phyloP scores from a whole-genome alignment of 345 rosid species.

The Hibiscus syriacus region DNA sequence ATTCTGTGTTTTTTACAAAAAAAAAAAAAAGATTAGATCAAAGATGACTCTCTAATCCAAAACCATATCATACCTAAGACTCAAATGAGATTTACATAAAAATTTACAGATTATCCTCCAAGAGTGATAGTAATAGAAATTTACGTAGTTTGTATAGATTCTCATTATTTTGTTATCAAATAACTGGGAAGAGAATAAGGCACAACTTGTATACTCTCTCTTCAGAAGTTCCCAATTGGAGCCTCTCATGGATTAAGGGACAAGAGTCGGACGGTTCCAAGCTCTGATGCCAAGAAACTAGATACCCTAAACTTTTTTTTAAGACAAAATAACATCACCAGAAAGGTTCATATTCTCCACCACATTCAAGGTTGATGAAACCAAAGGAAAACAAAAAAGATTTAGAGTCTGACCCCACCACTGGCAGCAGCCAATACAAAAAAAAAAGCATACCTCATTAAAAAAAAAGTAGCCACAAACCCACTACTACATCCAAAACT shows the following conservation, averaged over 20 bases:
- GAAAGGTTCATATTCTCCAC: slow-evolving; percentile 17
- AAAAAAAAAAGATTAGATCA: too few species aligned
- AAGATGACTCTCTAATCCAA: too few species aligned
- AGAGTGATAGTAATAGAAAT: too few species aligned
- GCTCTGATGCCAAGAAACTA: background rate
- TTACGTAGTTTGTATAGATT: too few species aligned
- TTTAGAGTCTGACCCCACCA: slow-evolving; percentile 32
- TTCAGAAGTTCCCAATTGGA: background rate
- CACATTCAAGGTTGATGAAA: background rate
- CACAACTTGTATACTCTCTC: too few species aligned
- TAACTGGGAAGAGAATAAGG: too few species aligned
- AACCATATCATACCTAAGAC: too few species aligned
- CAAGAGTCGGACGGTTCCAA: background rate
- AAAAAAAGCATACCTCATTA: too few species aligned
- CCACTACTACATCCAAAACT: slow-evolving; percentile 9
- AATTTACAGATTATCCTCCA: too few species aligned
- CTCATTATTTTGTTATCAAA: too few species aligned
- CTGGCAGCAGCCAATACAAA: background rate
- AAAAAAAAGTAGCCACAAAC: slow-evolving; percentile 8
- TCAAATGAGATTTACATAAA: too few species aligned
- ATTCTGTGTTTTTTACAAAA: too few species aligned
- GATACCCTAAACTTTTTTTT: background rate
- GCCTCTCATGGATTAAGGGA: slow-evolving; percentile 5
- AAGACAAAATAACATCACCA: slow-evolving; percentile 1
- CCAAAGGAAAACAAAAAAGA: background rate